A percentile compares a stretch with the other conserved stretches of the same genome.
Evolutionary conservation across 2,329 filamentous ascomycete genomes (phyloP).

Genomic region (Colletotrichum tanaceti): DNA sequence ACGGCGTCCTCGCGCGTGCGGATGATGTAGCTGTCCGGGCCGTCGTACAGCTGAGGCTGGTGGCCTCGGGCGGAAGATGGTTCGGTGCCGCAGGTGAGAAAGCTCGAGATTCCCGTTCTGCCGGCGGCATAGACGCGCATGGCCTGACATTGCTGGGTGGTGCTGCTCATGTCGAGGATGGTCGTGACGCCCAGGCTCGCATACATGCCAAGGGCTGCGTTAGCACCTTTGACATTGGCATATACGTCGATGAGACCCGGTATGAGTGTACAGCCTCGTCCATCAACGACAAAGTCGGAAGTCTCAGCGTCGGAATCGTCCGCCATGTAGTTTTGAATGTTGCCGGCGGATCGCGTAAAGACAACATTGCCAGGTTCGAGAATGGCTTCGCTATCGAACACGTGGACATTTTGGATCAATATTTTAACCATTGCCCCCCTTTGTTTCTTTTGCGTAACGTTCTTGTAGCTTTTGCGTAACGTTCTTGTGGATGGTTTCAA

Average conservation of each 20-base stretch:
- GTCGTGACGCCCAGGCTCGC: slow-evolving; percentile 27
- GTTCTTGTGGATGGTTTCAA: not conserved
- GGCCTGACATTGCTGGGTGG: slow-evolving; percentile 32
- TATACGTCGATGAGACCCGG: slow-evolving; percentile 31
- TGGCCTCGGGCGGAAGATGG: not conserved
- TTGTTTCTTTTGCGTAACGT: not conserved
- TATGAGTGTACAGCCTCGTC: slow-evolving; percentile 18
- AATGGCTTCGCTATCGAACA: slow-evolving; percentile 41
- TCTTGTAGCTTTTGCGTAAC: not conserved
- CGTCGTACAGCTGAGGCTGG: slow-evolving; percentile 12
- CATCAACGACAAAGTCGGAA: slow-evolving; percentile 12
- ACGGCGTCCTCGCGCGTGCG: slow-evolving; percentile 13
- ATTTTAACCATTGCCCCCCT: slow-evolving; percentile 13
- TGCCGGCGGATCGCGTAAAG: slow-evolving; percentile 19
- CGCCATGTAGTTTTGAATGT: not conserved
- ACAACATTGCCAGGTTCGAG: slow-evolving; percentile 3
- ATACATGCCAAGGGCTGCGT: slow-evolving; percentile 17
- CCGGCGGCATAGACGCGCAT: slow-evolving; percentile 29
- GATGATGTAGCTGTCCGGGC: slow-evolving; percentile 5
- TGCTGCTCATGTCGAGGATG: slow-evolving; percentile 34
- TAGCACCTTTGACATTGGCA: slow-evolving; percentile 22
- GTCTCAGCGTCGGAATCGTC: slow-evolving; percentile 11
- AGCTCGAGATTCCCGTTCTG: slow-evolving; percentile 9
- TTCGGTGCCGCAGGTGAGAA: slow-evolving; percentile 20
- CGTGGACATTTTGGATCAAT: slow-evolving; percentile 27